A percentile compares a stretch with the other conserved stretches of the same genome.
Evolutionary conservation across 2,329 filamentous ascomycete genomes (phyloP).

Genomic region (Nemania diffusa): DNA sequence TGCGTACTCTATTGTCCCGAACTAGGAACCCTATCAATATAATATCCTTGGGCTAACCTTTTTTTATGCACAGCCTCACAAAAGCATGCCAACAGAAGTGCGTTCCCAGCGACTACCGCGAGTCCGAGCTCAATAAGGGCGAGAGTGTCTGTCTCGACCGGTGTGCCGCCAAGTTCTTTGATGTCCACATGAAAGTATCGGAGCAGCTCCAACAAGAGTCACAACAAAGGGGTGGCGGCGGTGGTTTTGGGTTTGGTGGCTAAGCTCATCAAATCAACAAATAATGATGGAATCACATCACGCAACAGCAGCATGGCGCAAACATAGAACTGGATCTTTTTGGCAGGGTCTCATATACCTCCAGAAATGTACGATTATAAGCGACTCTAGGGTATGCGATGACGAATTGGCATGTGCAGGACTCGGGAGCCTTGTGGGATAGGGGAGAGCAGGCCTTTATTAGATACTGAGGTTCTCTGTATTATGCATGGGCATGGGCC

Average conservation of each 20-base stretch:
- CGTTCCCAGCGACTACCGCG: conserved; percentile 90
- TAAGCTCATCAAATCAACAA: conserved; percentile 22
- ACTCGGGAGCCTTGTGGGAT: conserved; percentile 19
- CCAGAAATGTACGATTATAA: conserved; percentile 36
- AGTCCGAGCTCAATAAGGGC: conserved; percentile 97
- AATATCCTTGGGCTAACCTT: conserved; percentile 31
- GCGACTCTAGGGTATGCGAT: conserved; percentile 28
- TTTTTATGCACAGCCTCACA: conserved; percentile 77
- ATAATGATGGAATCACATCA: neutral
- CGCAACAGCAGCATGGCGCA: conserved; percentile 7
- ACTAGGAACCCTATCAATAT: neutral
- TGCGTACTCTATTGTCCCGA: neutral
- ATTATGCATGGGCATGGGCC: conserved; percentile 22
- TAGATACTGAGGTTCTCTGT: conserved; percentile 25
- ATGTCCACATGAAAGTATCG: conserved; percentile 96
- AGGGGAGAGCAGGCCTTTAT: conserved; percentile 7
- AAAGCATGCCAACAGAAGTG: conserved; percentile 95
- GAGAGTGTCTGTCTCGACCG: conserved; percentile 98
- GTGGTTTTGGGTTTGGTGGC: conserved; percentile 59
- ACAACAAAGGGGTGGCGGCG: conserved; percentile 70
- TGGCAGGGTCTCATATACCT: conserved; percentile 2
- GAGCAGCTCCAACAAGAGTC: conserved; percentile 95
- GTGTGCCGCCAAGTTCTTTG: conserved; percentile 98
- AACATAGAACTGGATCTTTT: conserved; percentile 16
- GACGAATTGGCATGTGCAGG: conserved; percentile 21